Evolutionary conservation across 192 early-diverging fungal species (phyloP), one percentile per base, ranked within the genome.

Genomic region (Gonapodya sp.): DNA sequence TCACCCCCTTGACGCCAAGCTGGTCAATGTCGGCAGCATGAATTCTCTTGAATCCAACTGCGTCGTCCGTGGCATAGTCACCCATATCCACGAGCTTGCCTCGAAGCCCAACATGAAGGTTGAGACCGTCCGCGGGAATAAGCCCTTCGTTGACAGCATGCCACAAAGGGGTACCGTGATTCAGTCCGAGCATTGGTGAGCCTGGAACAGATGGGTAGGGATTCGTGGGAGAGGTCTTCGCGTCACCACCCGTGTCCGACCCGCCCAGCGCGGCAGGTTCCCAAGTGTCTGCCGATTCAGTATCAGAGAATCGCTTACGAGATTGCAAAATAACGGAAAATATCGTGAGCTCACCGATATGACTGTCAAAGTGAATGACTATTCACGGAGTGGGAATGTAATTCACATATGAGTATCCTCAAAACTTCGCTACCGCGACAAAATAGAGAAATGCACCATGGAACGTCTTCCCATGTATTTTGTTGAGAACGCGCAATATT

Each of bases 11-110:
- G 31, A 85, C 80, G 35, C 85, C 85, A n/a, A 86, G 35, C n/a
- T 37, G 73, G 75, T 86, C 85, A 80, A 86, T 86, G 34, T 87
- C 85, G 34, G 83, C 83, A 36, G 85, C 85, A 77, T 86, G 83
- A 64, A 86, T 84, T 1, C 85, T 87, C 33, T 75, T 36, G 78
- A 86, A 86, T 2, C 85, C 85, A n/a, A 84, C 36, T 31, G 82
- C 79, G 36, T 82, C 84, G 35, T 86, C 85, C 35, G 81, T 85
- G 2, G 31, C 82, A 73, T 86, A 85, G 80, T 86, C 85, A 14
- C 83, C 77, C 73, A 80, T 18, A 34, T 85, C 85, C 73, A 83
- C 85, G 36, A 86, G 81, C 31, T 74, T 85, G 0, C 84, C 83
- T 36, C 85, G 79, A 73, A 86, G 85, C 31, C 85, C 85, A 73